Evolutionary conservation across 305 asterid genomes (phyloP).

Genomic region (Coffea humblotiana): DNA sequence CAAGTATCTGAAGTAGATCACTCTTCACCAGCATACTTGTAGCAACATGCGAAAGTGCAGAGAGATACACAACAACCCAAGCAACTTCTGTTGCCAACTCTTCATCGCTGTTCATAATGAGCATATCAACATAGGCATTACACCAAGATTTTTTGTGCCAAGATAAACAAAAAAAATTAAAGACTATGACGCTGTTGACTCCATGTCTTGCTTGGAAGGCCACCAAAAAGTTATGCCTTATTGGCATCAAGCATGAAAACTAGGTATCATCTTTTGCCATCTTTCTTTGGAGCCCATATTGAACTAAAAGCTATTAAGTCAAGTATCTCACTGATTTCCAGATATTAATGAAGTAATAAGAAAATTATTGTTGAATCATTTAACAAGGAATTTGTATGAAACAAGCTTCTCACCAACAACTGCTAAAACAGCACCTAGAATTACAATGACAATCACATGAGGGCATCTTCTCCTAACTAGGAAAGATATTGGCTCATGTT

Average conservation of each 20-base stretch:
- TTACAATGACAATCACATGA: background rate
- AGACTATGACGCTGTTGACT: background rate
- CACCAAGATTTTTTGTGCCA: background rate
- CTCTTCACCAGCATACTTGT: slow-evolving; percentile 68
- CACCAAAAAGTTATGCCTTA: background rate
- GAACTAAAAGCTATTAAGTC: background rate
- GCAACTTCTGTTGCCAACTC: slow-evolving; percentile 94
- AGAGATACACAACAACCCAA: slow-evolving; percentile 95
- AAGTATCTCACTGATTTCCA: background rate
- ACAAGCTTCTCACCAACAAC: background rate
- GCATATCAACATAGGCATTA: slow-evolving; percentile 13
- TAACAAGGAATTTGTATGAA: background rate
- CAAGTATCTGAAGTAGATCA: slow-evolving; percentile 63
- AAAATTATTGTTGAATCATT: background rate
- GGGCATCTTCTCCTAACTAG: background rate
- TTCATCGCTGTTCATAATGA: slow-evolving; percentile 64
- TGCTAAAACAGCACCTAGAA: background rate
- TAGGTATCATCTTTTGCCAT: background rate
- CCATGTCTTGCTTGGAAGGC: background rate
- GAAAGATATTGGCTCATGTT: background rate
- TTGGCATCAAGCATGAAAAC: background rate
- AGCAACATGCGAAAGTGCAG: slow-evolving; percentile 89
- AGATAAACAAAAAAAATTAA: background rate
- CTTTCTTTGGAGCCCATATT: background rate
- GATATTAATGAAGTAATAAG: background rate